Conservation (phyloP, 208 protist genomes). For the Acanthamoeba royreba region DNA sequence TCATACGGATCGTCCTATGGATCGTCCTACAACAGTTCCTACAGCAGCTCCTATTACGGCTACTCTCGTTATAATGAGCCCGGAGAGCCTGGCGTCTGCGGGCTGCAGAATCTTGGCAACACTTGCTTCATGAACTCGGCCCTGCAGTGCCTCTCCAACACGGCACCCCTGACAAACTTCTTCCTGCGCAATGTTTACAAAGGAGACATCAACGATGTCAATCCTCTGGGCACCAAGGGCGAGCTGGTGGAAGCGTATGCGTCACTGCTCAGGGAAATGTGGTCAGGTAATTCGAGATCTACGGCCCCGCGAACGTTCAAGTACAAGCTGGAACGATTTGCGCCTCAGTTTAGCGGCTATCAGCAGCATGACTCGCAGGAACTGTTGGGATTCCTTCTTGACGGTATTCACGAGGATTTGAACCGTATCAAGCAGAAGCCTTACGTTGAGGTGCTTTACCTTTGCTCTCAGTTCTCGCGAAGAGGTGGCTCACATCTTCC, state of each 20-base stretch:
- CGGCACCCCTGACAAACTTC: slow-evolving; percentile 76
- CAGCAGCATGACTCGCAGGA: slow-evolving; percentile 71
- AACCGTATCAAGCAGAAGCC: slow-evolving; percentile 71
- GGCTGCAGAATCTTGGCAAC: slow-evolving; percentile 91
- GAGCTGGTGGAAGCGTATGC: slow-evolving; percentile 80
- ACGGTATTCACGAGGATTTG: slow-evolving; percentile 66
- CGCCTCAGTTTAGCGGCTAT: slow-evolving; percentile 67
- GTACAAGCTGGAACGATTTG: slow-evolving; percentile 69
- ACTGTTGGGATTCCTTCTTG: slow-evolving; percentile 62
- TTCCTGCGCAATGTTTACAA: slow-evolving; percentile 22
- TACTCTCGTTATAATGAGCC: neutral
- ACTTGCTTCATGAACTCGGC: slow-evolving; percentile 97
- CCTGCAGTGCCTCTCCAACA: slow-evolving; percentile 90
- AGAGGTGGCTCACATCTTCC: neutral
- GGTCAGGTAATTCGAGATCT: slow-evolving; percentile 68
- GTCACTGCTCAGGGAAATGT: slow-evolving; percentile 84
- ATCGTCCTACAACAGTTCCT: neutral
- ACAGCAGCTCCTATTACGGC: neutral
- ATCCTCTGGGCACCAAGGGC: slow-evolving; percentile 56
- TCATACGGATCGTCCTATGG: neutral
- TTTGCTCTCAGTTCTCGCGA: neutral
- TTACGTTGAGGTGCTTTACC: slow-evolving; percentile 72
- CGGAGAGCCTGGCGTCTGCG: slow-evolving; percentile 50
- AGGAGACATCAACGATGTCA: slow-evolving; percentile 70
- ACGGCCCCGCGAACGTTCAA: slow-evolving; percentile 87